Base-by-base conservation (phyloP, 1,139 yeast genomes). In the Kodamaea ohmeri region DNA sequence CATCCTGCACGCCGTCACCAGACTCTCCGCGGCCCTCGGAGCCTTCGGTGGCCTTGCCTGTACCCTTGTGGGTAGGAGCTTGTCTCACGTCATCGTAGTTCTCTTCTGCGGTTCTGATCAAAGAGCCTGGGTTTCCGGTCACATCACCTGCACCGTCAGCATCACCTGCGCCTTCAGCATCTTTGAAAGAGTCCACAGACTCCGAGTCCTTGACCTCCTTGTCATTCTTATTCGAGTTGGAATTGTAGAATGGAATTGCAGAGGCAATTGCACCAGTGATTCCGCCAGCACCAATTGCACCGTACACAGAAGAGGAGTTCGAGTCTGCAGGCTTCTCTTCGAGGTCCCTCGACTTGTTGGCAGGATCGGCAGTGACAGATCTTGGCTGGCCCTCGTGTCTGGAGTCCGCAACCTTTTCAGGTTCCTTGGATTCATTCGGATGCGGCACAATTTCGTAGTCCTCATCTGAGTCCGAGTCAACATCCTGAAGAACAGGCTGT, bases 81-180 rank as follows among this genome's bases (percentile, higher is more conserved):
- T 49, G 36, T 4, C 45, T 47, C 30, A 59, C 63, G 22, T 52
- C 56, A 4, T 53, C 55, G 38, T 42, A 50, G 12, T 43, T 41
- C 12, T 47, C 48, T 25, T 46, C 60, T 6, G 62, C 63, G 7
- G 52, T 51, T 24, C 43, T 49, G 30, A 58, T 49, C 41, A 60
- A 49, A 3, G 60, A 52, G 15, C 53, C 55, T 22, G 43, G 42
- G 39, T 31, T 47, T 31, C 31, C 42, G 25, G 38, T 21, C 3
- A 21, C 34, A 7, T 17, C 11, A 6, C 26, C 26, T 17, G 20
- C 17, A 17, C 31, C 31, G 4, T 24, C 12, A 13, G 8, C 5
- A 24, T 6, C 8, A 20, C 22, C 22, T 6, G 22, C 6, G 6
- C 22, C 9, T 6, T 20, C 22, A 6, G 22, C 22, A n/a, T 24